A percentile compares a stretch with the other conserved stretches of the same genome.
Conservation (phyloP, 2,329 filamentous ascomycete species). For the Exophiala bonariae region DNA sequence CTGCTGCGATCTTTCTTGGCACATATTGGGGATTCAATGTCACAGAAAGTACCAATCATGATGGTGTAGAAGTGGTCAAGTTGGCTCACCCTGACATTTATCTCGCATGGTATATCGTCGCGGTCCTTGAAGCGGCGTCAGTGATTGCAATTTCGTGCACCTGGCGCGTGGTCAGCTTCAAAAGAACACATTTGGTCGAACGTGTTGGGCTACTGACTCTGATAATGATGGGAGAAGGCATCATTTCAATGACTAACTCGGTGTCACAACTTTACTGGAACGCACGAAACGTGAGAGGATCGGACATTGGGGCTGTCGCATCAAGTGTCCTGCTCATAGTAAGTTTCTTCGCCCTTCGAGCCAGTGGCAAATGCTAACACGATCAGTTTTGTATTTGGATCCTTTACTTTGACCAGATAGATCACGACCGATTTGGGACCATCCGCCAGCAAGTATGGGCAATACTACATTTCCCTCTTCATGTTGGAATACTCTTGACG, state of each 20-base stretch:
- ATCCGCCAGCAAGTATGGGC: conserved; percentile 58
- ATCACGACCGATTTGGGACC: conserved; percentile 48
- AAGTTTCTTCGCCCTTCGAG: background rate
- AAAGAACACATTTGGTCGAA: conserved; percentile 63
- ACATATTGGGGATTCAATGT: conserved; percentile 36
- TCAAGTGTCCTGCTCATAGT: conserved; percentile 29
- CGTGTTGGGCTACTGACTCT: conserved; percentile 64
- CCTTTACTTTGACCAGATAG: conserved; percentile 60
- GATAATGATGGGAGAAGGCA: conserved; percentile 67
- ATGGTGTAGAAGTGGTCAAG: background rate
- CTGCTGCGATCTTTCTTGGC: conserved; percentile 14
- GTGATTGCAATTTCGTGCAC: conserved; percentile 56
- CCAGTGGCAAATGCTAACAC: conserved; percentile 29
- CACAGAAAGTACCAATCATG: conserved; percentile 4
- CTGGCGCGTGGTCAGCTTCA: conserved; percentile 60
- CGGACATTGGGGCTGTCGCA: conserved; percentile 39
- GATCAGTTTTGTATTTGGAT: conserved; percentile 59
- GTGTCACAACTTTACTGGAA: conserved; percentile 11
- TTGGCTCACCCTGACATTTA: conserved; percentile 36
- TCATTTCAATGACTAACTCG: conserved; percentile 51
- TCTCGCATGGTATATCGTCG: conserved; percentile 57
- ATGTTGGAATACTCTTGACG: conserved; percentile 63
- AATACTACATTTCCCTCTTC: conserved; percentile 60
- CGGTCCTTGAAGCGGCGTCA: conserved; percentile 52
- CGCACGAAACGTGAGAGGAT: conserved; percentile 32